Percentiles rank a stretch among this genome's conserved stretches.
Evolutionary conservation across 140 eudicot species (phyloP).

Genomic region (Cichorium intybus): DNA sequence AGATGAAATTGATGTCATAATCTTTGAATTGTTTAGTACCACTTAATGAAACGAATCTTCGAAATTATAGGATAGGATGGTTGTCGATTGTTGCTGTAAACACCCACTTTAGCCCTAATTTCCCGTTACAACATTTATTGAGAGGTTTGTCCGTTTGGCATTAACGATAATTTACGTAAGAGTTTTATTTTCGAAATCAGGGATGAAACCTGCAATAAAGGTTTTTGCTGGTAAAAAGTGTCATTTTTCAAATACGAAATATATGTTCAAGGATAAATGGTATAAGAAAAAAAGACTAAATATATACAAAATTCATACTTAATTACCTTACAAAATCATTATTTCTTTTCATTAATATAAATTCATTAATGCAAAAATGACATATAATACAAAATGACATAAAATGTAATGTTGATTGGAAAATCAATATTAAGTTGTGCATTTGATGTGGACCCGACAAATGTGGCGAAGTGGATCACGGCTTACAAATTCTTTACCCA

Average conservation of each 20-base stretch:
- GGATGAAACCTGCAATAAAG: no score
- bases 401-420: not conserved
- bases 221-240: no score
- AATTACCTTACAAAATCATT: not conserved
- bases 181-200: no score
- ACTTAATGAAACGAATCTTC: not conserved
- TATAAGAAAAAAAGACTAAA: no score
- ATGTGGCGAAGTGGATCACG: constrained; percentile 34
- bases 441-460: constrained; percentile 30
- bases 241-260: no score
- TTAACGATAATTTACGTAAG: no score
- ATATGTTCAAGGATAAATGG: no score
- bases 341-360: no score
- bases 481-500: constrained; percentile 20
- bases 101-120: not conserved
- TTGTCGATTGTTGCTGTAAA: not conserved
- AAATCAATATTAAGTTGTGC: not conserved
- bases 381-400: not conserved
- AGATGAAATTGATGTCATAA: not conserved
- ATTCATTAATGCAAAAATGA: not conserved
- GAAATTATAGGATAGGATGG: not conserved
- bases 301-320: not conserved
- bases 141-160: no score
- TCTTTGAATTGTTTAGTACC: not conserved
- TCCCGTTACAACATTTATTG: no score